Conservation (phyloP, 306 rosid species). For the Vachellia collinsii region DNA sequence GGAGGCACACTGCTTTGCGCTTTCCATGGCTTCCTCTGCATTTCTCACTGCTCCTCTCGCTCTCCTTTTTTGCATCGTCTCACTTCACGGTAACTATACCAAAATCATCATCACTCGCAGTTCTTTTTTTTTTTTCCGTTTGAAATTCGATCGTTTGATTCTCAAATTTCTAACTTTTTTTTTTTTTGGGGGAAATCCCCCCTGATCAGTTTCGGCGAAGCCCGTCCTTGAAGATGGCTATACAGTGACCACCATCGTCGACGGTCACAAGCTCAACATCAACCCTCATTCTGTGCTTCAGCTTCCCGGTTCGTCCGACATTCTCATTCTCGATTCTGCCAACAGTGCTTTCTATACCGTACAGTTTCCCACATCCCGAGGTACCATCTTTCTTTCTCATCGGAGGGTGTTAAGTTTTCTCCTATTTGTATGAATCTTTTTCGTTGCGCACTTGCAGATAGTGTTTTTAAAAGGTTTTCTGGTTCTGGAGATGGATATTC, state of each 20-base stretch:
- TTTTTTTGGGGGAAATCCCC: background rate
- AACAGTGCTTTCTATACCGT: slow-evolving; percentile 58
- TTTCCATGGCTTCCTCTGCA: slow-evolving; percentile 36
- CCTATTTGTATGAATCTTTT: background rate
- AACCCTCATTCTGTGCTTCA: slow-evolving; percentile 48
- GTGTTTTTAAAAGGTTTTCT: slow-evolving; percentile 47
- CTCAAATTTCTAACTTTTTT: background rate
- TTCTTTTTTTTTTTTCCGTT: background rate
- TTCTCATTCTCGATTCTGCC: slow-evolving; percentile 56
- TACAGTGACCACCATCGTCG: slow-evolving; percentile 60
- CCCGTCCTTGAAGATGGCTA: slow-evolving; percentile 66
- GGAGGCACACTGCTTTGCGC: background rate
- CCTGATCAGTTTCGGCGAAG: slow-evolving; percentile 39
- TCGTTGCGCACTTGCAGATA: slow-evolving; percentile 43
- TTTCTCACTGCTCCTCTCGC: slow-evolving; percentile 26
- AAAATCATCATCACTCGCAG: background rate
- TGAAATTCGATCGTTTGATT: background rate
- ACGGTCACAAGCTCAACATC: slow-evolving; percentile 62
- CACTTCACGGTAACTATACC: slow-evolving; percentile 37
- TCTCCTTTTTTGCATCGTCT: slow-evolving; percentile 38
- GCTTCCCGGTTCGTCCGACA: slow-evolving; percentile 57
- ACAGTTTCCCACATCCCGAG: slow-evolving; percentile 53
- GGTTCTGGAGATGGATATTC: slow-evolving; percentile 66
- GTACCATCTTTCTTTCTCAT: slow-evolving; percentile 29
- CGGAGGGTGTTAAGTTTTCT: slow-evolving; percentile 14